Base-by-base conservation (phyloP, 140 eudicot species). In the Senecio squalidus region DNA sequence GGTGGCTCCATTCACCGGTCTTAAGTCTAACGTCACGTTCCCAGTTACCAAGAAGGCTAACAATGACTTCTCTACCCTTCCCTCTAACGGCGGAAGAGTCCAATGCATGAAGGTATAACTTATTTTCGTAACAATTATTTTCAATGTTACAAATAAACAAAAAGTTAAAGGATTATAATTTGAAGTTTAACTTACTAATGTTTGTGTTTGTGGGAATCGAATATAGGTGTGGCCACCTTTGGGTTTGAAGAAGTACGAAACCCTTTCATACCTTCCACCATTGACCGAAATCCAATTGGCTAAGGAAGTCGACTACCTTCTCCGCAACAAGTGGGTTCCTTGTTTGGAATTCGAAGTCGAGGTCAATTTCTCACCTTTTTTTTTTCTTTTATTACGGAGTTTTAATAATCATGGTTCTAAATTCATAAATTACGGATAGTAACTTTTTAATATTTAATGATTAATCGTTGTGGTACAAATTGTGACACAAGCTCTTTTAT, bases 311-410 rank as follows among this genome's bases (percentile, higher is more conserved):
- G 84, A 88, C 22, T 88, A 84, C 79, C 86, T 88, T 25, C 63
- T 88, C 40, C 73, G 74, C 48, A 30, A 2, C 34, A 80, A 80
- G 33, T 77, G 84, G 90, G 68, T 88, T 69, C 96, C 90, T 13
- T 88, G 96, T 72, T 56, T 88, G 39, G 96, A 88, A 60, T 88
- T 88, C 71, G 84, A 76, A 53, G 4, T 70, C 45, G 71, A 66
- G 69, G 69, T 59, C 6, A 5, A 28, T 53, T 28, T 53, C 47
- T 41, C 15, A 40, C 14, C 3, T 33, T 6, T 33, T 11, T 33
- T 33, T 33, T 33, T 33, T 6, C 39, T 33, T 11, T 33, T 33
- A 6, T 33, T 33, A 33, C 39, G 13, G n/a, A n/a, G n/a, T n/a
- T 33, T 33, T 34, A 3, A 21, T 21, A 36, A 22, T 58, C 25